Conservation (phyloP, 352 stramenopile genomes). For the Pythium phragmitis region DNA sequence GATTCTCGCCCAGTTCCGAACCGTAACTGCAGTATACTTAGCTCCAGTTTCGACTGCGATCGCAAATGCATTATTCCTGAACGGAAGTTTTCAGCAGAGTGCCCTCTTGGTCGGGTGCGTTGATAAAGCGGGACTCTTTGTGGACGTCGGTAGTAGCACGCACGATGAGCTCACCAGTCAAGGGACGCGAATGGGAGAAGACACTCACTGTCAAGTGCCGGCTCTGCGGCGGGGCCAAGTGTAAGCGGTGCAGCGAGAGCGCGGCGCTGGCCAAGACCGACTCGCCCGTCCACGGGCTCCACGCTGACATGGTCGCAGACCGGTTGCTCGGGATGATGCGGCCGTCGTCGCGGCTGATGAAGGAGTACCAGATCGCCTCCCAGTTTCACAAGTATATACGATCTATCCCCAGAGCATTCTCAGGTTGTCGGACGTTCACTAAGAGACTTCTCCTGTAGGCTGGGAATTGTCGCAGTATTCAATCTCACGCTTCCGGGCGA, state of each 20-base stretch:
- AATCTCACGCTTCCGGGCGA: conserved; percentile 91
- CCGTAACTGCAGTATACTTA: background rate
- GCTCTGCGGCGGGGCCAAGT: conserved; percentile 83
- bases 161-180: conserved; percentile 67
- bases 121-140: background rate
- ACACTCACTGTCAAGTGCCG: conserved; percentile 80
- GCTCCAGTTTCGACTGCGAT: background rate
- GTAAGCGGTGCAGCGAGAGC: conserved; percentile 84
- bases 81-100: background rate
- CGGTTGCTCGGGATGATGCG: conserved; percentile 90
- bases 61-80: background rate
- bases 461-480: conserved; percentile 85
- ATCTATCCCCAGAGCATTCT: background rate
- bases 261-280: conserved; percentile 70
- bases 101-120: background rate
- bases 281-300: conserved; percentile 72
- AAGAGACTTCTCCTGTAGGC: conserved; percentile 25
- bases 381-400: conserved; percentile 72
- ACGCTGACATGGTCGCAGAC: conserved; percentile 88
- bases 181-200: conserved; percentile 82
- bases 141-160: background rate
- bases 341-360: conserved; percentile 80
- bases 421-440: background rate
- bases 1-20: background rate
- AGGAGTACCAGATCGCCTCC: conserved; percentile 72